Percentiles rank a stretch among this genome's conserved stretches.
Conservation (phyloP, 305 asterid genomes). For the Fraxinus platypoda region DNA sequence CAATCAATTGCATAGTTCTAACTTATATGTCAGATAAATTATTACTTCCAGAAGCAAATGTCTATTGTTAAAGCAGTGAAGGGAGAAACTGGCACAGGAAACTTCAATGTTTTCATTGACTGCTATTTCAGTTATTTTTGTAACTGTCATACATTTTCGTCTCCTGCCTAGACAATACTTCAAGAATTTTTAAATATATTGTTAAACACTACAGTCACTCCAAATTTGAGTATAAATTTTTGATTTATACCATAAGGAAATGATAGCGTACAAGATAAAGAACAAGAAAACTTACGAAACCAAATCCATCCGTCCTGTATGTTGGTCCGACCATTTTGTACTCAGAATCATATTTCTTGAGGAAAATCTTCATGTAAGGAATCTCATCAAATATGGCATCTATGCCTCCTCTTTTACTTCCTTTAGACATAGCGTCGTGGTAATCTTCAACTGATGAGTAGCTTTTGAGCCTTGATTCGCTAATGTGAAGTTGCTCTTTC, state of each 20-base stretch:
- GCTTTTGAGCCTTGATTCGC: constrained; percentile 27
- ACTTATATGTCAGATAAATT: neutral
- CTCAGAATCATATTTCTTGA: constrained; percentile 35
- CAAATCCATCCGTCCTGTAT: constrained; percentile 57
- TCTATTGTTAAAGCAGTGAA: neutral
- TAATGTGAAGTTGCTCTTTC: constrained; percentile 16
- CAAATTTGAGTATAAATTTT: no score
- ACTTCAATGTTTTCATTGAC: no score
- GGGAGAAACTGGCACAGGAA: neutral
- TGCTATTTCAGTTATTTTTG: no score
- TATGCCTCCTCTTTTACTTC: constrained; percentile 48
- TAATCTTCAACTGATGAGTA: constrained; percentile 30
- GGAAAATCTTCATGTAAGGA: constrained; percentile 58
- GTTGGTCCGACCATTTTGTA: constrained; percentile 60
- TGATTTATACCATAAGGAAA: no score
- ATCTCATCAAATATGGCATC: constrained; percentile 59
- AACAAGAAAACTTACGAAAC: constrained; percentile 41
- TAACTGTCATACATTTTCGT: no score
- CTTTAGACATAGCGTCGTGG: constrained; percentile 39
- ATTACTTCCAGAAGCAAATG: neutral
- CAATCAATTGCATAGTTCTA: neutral
- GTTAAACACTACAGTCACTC: no score
- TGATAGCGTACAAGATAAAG: no score
- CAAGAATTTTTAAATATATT: no score
- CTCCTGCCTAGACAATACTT: no score